These are phyloP conservation scores for Salvia splendens DNA, from an alignment of 257 asterid genomes.

Conservation along the genomic window DNA sequence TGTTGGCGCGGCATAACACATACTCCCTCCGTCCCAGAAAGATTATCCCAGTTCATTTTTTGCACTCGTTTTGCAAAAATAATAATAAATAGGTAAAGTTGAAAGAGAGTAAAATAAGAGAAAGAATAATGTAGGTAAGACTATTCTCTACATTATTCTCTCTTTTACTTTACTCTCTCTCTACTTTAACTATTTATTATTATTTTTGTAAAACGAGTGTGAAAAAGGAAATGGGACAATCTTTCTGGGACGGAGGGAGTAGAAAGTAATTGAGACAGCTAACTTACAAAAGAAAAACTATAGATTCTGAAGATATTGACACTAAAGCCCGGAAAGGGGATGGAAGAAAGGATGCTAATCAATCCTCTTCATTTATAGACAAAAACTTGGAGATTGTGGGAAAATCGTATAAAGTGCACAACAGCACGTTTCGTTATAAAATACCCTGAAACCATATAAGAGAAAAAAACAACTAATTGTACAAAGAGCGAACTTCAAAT, in stretches of 20 bases:
- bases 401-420: slow-evolving; percentile 2
- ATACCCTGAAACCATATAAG: slow-evolving; percentile 4
- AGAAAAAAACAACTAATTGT: neutral
- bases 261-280: neutral
- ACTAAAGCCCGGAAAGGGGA: neutral
- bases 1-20: neutral
- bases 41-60: no score
- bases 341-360: neutral
- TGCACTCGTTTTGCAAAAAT: no score
- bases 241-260: no score
- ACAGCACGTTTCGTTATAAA: slow-evolving; percentile 1
- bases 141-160: no score
- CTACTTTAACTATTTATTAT: no score
- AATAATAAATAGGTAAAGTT: no score
- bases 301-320: neutral
- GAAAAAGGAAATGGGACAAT: no score
- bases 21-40: no score
- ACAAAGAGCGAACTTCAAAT: neutral
- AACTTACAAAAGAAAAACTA: neutral
- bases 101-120: no score
- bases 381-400: neutral
- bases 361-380: slow-evolving; percentile 5
- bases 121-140: no score
- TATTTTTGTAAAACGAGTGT: no score
- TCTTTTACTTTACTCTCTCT: no score